Base-by-base conservation (phyloP, 805 yeast species). In the Nakazawaea pomicola region DNA sequence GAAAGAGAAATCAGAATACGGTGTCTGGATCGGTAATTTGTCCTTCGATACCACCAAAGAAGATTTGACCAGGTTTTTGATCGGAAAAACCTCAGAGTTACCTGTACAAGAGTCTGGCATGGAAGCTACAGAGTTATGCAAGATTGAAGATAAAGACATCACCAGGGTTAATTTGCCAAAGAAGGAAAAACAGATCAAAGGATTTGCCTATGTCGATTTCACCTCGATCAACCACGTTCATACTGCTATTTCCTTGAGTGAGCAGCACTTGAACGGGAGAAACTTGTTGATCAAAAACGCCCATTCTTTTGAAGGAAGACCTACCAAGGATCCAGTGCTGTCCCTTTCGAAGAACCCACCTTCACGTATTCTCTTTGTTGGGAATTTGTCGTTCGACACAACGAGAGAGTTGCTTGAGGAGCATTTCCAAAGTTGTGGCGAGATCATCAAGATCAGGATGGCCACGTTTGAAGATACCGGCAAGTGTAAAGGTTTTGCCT, bases 391-490 rank as follows among this genome's bases (percentile, higher is more conserved):
- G 0, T 93, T 88, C 55, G 97, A 90, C 56, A 86, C 97, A 8
- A 85, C 95, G 1, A 80, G 83, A 46, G 95, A 84, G 23, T 61
- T 79, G 47, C 65, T 91, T 33, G 80, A 78, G 49, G 83, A 78
- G 51, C 95, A 86, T 48, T 91, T 91, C 68, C 83, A 83, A 61
- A 91, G 83, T 54, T 89, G 95, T 64, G 97, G 98, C 29, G 89
- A 84, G 48, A 91, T 95, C 45, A 64, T 70, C 21, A 77, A 77
- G 49, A 77, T 91, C 40, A 76, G 99, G 60, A 91, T 90, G 95
- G 98, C 98, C 3, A 90, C 99, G n/a, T 91, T 91, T 62, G 89
- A 93, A 63, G 99, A 91, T 58, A 68, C 84, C 38, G 98, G 97
- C 1, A 91, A 90, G 58, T 91, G 98, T 68, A 93, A 93, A 61